Evolutionary conservation across 257 asterid genomes (phyloP), one percentile per base, ranked within the genome.

Genomic region (Jacaranda copaia): DNA sequence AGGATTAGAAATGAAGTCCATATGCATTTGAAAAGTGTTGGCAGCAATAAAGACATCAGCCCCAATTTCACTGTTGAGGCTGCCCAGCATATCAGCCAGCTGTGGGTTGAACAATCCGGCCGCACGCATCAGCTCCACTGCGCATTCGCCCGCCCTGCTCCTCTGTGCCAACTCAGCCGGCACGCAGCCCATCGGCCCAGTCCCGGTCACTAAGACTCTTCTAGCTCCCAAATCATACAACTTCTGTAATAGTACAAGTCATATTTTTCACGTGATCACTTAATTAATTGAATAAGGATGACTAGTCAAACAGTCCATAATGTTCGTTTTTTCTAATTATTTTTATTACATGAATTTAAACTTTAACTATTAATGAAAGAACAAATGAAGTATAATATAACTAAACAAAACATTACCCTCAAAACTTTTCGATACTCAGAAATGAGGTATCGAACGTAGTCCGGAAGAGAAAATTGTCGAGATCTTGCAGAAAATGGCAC

Each of bases 401-500:
- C 4, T 18, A 11, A 25, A 63, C 6, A 11, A 70, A 9, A 46
- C 12, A 16, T 78, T 80, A 92, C 97, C 92, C 4, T 5, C 10
- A 93, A 70, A 53, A 91, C 79, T 67, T 93, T 91, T 70, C 89
- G 87, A 46, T 93, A 93, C 80, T 93, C 98, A 0, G 93, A 85
- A 58, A 93, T 83, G 83, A 93, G 56, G 77, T 79, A 93, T 1
- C 58, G 78, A 20, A 89, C 96, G 15, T 90, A 93, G 69, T 87
- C 92, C 0, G 95, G 94, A 0, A 93, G 87, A 8, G 92, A 4
- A 42, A 84, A 92, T 42, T 93, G 98, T 42, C 95, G 85, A 35
- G 98, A 93, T 81, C 98, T 88, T 8, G 89, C 90, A 0, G 98
- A 93, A 77, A 86, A 90, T 0, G 96, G 97, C 18, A 93, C 96